Conservation (phyloP, 805 yeast species). For the Limtongozyma cylindracea region DNA sequence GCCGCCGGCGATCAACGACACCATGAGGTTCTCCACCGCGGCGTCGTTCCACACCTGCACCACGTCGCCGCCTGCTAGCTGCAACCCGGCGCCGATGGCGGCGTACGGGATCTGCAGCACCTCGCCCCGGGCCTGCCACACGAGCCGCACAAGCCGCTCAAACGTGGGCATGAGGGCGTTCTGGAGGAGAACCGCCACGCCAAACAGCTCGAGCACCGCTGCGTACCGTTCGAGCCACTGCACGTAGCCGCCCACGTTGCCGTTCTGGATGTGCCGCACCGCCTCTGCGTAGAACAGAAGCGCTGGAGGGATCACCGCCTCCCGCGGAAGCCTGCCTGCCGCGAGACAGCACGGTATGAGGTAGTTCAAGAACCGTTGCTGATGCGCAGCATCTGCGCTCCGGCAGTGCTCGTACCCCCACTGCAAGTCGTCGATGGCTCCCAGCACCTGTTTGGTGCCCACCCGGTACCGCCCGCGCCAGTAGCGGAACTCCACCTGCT, state of each 20-base stretch:
- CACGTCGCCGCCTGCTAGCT: constrained; percentile 2
- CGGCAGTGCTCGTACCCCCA: constrained; percentile 23
- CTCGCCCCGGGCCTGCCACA: constrained; percentile 4
- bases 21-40: constrained; percentile 21
- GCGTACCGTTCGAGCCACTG: constrained; percentile 12
- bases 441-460: constrained; percentile 21
- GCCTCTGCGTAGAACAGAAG: constrained; percentile 12
- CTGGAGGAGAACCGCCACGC: constrained; percentile 17
- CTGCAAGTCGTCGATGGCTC: constrained; percentile 22
- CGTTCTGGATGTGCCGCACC: constrained; percentile 11
- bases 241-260: constrained; percentile 15
- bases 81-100: constrained; percentile 5
- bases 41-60: constrained; percentile 8
- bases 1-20: constrained; percentile 25
- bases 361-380: constrained; percentile 25
- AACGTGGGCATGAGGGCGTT: too few species aligned
- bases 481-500: constrained; percentile 25
- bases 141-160: constrained; percentile 9
- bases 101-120: constrained; percentile 9
- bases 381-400: constrained; percentile 5
- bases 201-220: constrained; percentile 16
- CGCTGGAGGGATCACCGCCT: constrained; percentile 18
- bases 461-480: constrained; percentile 27
- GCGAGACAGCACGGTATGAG: constrained; percentile 27
- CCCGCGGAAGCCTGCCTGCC: constrained; percentile 17